These are phyloP conservation scores for Populus deltoides DNA, from an alignment of 345 rosid genomes.

Conservation along the genomic window DNA sequence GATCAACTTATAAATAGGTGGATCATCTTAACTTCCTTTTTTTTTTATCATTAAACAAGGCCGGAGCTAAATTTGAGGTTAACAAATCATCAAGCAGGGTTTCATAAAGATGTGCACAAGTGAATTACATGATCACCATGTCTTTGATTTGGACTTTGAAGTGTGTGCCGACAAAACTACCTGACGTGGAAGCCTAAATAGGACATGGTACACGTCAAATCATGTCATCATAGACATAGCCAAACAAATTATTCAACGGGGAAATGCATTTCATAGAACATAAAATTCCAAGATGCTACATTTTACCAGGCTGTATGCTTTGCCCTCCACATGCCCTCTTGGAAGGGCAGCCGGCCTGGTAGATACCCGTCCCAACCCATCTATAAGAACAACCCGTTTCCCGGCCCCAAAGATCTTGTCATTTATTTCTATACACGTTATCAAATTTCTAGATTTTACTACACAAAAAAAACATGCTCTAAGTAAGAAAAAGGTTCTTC, in stretches of 20 bases:
- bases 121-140: neutral
- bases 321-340: neutral
- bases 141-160: neutral
- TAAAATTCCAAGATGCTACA: neutral
- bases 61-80: too few species aligned
- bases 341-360: neutral
- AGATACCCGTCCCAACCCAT: neutral
- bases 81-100: too few species aligned
- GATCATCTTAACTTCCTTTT: too few species aligned
- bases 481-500: too few species aligned
- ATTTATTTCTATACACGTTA: neutral
- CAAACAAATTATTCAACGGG: neutral
- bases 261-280: neutral
- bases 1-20: too few species aligned
- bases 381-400: neutral
- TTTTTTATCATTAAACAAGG: too few species aligned
- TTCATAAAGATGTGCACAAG: neutral
- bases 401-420: neutral
- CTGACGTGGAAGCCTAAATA: neutral
- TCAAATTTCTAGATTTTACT: neutral
- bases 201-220: neutral
- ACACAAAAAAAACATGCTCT: too few species aligned
- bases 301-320: neutral
- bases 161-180: neutral
- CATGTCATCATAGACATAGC: neutral